These are phyloP conservation scores for Mycena maculata DNA, from an alignment of 768 basidiomycete genomes.

Conservation along the genomic window DNA sequence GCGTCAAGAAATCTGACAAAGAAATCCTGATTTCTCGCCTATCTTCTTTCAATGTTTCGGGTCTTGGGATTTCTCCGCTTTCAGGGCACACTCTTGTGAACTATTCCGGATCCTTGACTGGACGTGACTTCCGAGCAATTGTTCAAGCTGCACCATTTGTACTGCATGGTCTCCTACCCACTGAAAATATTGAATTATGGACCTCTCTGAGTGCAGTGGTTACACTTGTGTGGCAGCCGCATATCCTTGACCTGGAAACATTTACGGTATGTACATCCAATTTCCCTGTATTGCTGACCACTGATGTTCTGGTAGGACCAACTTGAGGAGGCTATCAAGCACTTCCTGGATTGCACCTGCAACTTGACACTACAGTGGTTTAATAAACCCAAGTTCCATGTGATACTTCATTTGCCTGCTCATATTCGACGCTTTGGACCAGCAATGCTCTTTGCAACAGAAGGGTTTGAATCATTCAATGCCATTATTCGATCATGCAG, in stretches of 20 bases:
- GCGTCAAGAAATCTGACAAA: constrained; percentile 41
- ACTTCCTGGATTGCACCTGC: constrained; percentile 48
- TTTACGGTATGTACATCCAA: constrained; percentile 46
- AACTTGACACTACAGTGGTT: constrained; percentile 48
- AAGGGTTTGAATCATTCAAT: constrained; percentile 56
- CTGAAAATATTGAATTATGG: constrained; percentile 46
- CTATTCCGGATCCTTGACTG: constrained; percentile 52
- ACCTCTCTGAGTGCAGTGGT: constrained; percentile 46
- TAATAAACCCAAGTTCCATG: constrained; percentile 59
- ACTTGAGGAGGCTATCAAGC: constrained; percentile 44
- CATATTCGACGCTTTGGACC: constrained; percentile 56
- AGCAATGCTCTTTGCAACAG: constrained; percentile 56
- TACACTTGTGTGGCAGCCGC: constrained; percentile 54
- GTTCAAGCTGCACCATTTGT: constrained; percentile 52
- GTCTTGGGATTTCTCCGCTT: constrained; percentile 46
- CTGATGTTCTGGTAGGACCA: constrained; percentile 27
- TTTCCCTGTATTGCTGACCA: not conserved
- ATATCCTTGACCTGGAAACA: constrained; percentile 47
- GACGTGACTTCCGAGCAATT: constrained; percentile 48
- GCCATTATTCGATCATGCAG: constrained; percentile 39
- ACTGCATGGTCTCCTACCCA: constrained; percentile 49
- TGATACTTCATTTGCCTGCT: constrained; percentile 49
- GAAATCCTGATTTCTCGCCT: constrained; percentile 41
- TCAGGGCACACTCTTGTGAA: constrained; percentile 48
- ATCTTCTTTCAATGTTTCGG: constrained; percentile 43